A percentile compares a stretch with the other conserved stretches of the same genome.
Conservation (phyloP, 495 filamentous ascomycete genomes). For the Aspergillus taichungensis region DNA sequence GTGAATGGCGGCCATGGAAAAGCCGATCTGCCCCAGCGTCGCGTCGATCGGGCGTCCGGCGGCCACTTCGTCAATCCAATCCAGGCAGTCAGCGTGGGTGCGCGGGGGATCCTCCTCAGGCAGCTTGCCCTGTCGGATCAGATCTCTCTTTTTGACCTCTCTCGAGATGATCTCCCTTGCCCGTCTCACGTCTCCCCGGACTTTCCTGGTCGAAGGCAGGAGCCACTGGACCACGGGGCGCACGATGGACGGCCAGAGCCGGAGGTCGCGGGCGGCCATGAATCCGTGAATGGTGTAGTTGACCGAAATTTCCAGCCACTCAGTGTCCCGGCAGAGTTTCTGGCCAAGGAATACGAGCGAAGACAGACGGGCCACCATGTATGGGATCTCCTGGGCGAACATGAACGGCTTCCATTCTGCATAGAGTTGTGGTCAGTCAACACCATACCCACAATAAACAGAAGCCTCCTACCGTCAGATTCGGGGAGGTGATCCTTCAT, state of each 20-base stretch:
- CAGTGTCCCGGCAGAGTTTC: slow-evolving; percentile 41
- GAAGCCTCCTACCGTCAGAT: slow-evolving; percentile 24
- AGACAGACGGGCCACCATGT: slow-evolving; percentile 47
- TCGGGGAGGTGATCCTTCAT: slow-evolving; percentile 29
- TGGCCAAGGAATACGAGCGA: slow-evolving; percentile 51
- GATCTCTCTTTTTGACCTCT: slow-evolving; percentile 20
- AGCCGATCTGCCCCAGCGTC: slow-evolving; percentile 19
- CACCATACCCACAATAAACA: not conserved
- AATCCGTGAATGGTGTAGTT: slow-evolving; percentile 49
- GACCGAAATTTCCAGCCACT: slow-evolving; percentile 49
- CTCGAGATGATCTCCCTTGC: slow-evolving; percentile 23
- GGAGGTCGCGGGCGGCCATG: slow-evolving; percentile 20
- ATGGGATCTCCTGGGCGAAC: slow-evolving; percentile 20
- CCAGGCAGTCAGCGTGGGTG: slow-evolving; percentile 22
- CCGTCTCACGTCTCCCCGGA: slow-evolving; percentile 18
- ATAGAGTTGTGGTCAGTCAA: slow-evolving; percentile 1
- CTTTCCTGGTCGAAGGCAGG: slow-evolving; percentile 17
- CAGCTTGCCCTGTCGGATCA: slow-evolving; percentile 20
- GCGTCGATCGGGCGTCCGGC: slow-evolving; percentile 12
- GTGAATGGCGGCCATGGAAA: slow-evolving; percentile 38
- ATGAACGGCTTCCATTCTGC: slow-evolving; percentile 24
- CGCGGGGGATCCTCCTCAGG: slow-evolving; percentile 9
- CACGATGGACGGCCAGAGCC: slow-evolving; percentile 27
- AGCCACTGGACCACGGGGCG: slow-evolving; percentile 31
- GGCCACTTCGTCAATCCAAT: slow-evolving; percentile 27